A percentile compares a stretch with the other conserved stretches of the same genome.
Evolutionary conservation across 2,329 filamentous ascomycete genomes (phyloP).

Genomic region (Aspergillus aculeatinus): DNA sequence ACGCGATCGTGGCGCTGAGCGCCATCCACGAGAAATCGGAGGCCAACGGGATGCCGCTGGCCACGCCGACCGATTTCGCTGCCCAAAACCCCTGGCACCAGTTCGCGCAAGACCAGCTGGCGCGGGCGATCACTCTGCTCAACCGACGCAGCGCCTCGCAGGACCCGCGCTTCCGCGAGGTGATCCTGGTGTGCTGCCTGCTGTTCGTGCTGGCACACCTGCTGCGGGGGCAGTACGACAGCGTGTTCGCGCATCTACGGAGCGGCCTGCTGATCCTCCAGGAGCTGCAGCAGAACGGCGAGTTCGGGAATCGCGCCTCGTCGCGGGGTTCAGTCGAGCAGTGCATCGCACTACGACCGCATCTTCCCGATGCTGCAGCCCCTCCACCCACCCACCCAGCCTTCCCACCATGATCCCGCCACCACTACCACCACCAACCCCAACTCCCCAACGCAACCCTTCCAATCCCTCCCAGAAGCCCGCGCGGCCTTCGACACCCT

Average conservation of each 20-base stretch:
- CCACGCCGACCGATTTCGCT: neutral
- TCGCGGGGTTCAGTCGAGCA: no score
- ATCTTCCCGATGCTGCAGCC: no score
- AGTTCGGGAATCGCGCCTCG: no score
- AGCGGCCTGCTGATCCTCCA: neutral
- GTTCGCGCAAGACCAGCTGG: neutral
- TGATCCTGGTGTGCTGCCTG: neutral
- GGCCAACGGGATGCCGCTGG: neutral
- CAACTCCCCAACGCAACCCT: no score
- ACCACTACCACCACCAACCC: no score
- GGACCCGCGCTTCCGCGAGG: neutral
- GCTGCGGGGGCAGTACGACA: neutral
- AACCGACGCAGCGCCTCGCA: neutral
- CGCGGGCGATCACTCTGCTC: neutral
- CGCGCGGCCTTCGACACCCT: no score
- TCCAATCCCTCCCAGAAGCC: no score
- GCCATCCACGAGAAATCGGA: neutral
- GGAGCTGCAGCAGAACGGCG: no score
- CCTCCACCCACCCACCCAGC: no score
- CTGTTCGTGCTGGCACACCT: neutral
- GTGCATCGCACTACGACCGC: no score
- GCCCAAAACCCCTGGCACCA: neutral
- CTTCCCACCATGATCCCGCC: no score
- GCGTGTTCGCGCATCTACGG: neutral
- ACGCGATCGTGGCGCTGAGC: constrained; percentile 10